A percentile compares a stretch with the other conserved stretches of the same genome.
These are phyloP conservation scores for Pichia sp. DNA, from an alignment of 1,139 yeast species.

Conservation along the genomic window DNA sequence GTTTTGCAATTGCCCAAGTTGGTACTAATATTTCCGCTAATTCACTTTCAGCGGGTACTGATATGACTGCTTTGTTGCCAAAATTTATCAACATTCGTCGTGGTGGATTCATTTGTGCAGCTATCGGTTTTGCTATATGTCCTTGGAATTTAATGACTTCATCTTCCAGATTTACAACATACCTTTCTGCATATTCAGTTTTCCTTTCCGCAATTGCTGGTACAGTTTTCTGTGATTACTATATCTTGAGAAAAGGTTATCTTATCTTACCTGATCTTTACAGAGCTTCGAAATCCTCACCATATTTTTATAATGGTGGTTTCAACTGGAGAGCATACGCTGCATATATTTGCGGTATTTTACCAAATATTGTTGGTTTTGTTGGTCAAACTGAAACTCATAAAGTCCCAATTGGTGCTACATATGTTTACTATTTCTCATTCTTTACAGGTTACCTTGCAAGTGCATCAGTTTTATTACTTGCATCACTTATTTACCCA, in stretches of 20 bases:
- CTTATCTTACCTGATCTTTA: slow-evolving; percentile 60
- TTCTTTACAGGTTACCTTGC: slow-evolving; percentile 68
- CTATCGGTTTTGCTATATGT: slow-evolving; percentile 67
- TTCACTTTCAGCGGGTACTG: slow-evolving; percentile 86
- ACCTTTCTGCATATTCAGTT: slow-evolving; percentile 78
- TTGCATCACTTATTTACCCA: slow-evolving; percentile 49
- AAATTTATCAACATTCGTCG: slow-evolving; percentile 75
- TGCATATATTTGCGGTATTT: slow-evolving; percentile 66
- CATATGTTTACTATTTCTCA: slow-evolving; percentile 60
- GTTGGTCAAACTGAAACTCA: slow-evolving; percentile 52
- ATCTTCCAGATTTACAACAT: slow-evolving; percentile 73
- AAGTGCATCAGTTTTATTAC: slow-evolving; percentile 45
- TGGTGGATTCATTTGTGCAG: slow-evolving; percentile 74
- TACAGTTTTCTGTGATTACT: slow-evolving; percentile 71
- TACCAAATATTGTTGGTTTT: slow-evolving; percentile 82
- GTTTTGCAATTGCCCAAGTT: slow-evolving; percentile 77
- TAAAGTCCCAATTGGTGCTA: slow-evolving; percentile 72
- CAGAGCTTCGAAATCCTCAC: slow-evolving; percentile 35
- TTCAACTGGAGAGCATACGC: slow-evolving; percentile 74
- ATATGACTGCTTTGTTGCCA: slow-evolving; percentile 78
- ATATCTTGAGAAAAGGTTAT: slow-evolving; percentile 66
- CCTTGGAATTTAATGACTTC: slow-evolving; percentile 83
- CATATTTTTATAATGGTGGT: slow-evolving; percentile 59
- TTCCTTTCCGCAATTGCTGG: slow-evolving; percentile 86
- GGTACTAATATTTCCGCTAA: slow-evolving; percentile 93